These are phyloP conservation scores for Solanum chmielewskii DNA, from an alignment of 257 asterid genomes.

Conservation along the genomic window DNA sequence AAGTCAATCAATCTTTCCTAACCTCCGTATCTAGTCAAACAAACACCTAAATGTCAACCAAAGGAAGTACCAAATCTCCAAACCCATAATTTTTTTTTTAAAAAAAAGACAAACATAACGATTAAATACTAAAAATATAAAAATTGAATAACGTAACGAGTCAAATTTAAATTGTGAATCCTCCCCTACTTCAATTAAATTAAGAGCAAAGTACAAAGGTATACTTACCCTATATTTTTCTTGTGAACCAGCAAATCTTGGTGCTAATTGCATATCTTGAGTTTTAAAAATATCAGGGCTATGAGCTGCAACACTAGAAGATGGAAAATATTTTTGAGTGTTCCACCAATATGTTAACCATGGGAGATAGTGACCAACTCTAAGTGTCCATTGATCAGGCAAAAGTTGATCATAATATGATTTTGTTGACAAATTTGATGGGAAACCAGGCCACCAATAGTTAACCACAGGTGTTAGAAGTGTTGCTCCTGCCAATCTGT, in stretches of 20 bases:
- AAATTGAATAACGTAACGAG: not conserved
- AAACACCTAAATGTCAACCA: not conserved
- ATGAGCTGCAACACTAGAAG: not conserved
- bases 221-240: not conserved
- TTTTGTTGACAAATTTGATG: not conserved
- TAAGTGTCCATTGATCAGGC: not conserved
- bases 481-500: not conserved
- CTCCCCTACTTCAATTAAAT: fast-evolving
- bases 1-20: not conserved
- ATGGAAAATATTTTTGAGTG: not conserved
- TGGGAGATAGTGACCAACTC: not conserved
- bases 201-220: not conserved
- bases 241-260: not conserved
- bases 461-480: not conserved
- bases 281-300: not conserved
- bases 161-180: not conserved
- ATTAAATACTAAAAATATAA: not conserved
- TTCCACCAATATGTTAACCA: not conserved
- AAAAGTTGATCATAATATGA: not conserved
- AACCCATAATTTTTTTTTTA: not conserved
- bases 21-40: fast-evolving
- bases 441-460: not conserved
- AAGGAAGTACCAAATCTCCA: not conserved
- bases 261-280: not conserved
- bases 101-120: not conserved